A percentile compares a stretch with the other conserved stretches of the same genome.
phyloP scores from a whole-genome alignment of 2,329 filamentous ascomycete species.

The Penicillium sp. region DNA sequence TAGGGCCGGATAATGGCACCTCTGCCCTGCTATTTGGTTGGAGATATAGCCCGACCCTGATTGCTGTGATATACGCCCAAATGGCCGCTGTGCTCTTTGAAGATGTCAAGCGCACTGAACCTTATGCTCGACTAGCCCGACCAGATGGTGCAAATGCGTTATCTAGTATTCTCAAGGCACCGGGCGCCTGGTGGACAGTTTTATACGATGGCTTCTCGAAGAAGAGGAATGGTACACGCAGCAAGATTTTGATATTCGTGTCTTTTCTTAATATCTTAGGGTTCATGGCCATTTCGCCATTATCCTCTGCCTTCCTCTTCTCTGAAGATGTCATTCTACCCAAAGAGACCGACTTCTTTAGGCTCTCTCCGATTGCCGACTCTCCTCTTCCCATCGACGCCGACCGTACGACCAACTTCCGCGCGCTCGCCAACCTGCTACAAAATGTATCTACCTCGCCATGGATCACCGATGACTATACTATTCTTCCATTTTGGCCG shows the following conservation, averaged over 20 bases:
- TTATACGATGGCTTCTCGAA: conserved; percentile 20
- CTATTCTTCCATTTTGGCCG: conserved; percentile 31
- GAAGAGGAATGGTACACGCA: conserved; percentile 17
- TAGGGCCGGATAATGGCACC: conserved; percentile 30
- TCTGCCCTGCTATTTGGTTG: conserved; percentile 30
- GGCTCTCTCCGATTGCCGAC: not conserved
- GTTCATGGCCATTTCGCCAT: conserved; percentile 19
- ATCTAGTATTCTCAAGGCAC: conserved; percentile 20
- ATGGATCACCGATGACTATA: conserved; percentile 32
- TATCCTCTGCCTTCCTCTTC: conserved; percentile 18
- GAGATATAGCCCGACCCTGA: conserved; percentile 32
- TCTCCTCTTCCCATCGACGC: conserved; percentile 20
- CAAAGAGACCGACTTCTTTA: conserved; percentile 4
- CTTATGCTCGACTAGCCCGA: conserved; percentile 27
- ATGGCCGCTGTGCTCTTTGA: conserved; percentile 24
- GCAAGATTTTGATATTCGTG: conserved; percentile 13
- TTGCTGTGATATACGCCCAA: conserved; percentile 31
- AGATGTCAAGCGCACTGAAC: conserved; percentile 32
- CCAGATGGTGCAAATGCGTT: conserved; percentile 18
- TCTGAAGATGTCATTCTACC: conserved; percentile 15
- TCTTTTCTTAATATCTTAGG: conserved; percentile 17
- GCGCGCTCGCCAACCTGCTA: conserved; percentile 27
- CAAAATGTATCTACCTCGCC: conserved; percentile 33
- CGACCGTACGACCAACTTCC: conserved; percentile 27
- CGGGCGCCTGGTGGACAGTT: conserved; percentile 29